phyloP scores from a whole-genome alignment of 2,329 filamentous ascomycete genomes.

The Samsoniella hepiali region DNA sequence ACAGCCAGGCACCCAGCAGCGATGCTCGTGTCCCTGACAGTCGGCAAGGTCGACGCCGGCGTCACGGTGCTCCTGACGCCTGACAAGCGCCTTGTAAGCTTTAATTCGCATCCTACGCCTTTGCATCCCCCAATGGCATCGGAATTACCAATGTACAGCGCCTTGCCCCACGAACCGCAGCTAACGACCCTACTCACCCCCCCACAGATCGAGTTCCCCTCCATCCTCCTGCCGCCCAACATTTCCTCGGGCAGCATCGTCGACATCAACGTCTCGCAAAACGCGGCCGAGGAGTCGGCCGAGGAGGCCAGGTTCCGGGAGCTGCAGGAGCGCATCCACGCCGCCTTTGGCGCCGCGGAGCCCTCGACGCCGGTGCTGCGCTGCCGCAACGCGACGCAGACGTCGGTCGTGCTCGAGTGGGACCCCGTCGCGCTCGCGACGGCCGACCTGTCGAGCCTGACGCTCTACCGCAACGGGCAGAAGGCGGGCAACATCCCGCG shows the following conservation, averaged over 20 bases:
- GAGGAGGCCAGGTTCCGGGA: constrained; percentile 73
- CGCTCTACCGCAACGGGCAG: constrained; percentile 90
- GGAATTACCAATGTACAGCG: neutral
- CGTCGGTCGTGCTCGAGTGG: constrained; percentile 97
- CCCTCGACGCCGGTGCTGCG: constrained; percentile 76
- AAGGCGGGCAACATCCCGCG: constrained; percentile 94
- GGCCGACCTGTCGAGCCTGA: constrained; percentile 83
- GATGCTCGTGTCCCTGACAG: constrained; percentile 96
- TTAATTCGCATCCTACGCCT: neutral
- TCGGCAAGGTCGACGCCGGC: constrained; percentile 98
- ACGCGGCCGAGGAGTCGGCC: constrained; percentile 71
- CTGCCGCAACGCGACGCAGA: constrained; percentile 96
- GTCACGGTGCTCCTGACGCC: constrained; percentile 95
- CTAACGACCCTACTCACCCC: constrained; percentile 23
- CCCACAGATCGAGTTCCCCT: constrained; percentile 91
- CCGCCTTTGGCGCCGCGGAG: constrained; percentile 77
- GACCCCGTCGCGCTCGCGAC: constrained; percentile 91
- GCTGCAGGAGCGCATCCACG: constrained; percentile 86
- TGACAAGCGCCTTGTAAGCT: constrained; percentile 86
- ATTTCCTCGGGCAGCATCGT: constrained; percentile 97
- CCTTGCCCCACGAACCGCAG: neutral
- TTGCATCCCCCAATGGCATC: neutral
- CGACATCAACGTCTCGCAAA: constrained; percentile 92
- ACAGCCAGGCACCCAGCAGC: constrained; percentile 21
- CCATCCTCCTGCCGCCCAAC: constrained; percentile 90